Evolutionary conservation across 1,139 yeast genomes (phyloP), one percentile per base, ranked within the genome.

Genomic region (Tardiomyces depauwii): DNA sequence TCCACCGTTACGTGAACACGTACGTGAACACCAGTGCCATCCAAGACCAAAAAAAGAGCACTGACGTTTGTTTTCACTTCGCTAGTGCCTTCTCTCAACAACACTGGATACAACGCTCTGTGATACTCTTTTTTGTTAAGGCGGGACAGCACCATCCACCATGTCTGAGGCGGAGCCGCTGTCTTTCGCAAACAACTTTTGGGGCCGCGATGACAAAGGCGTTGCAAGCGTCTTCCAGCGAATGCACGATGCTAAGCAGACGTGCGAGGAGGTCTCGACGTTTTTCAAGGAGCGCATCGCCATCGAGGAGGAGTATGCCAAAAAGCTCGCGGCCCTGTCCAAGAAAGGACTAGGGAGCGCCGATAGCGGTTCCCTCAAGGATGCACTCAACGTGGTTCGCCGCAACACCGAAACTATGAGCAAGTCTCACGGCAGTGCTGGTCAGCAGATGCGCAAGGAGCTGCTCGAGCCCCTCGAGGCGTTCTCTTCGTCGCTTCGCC

Each of bases 251-350:
- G 72, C 77, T n/a, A 69, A 70, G 40, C 68, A 63, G 40, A 70
- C 76, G 1, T 64, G 72, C 49, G 76, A 73, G 40, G 77, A 72
- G 46, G 52, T 74, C 14, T 59, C 63, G 40, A 45, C 52, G 1
- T 73, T 67, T 51, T 72, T 70, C 58, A 68, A 63, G 45, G 78
- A 73, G 48, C 61, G 73, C 42, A 67, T 76, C 2, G 67, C 73
- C 9, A 73, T 87, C 39, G 96, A 87, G 56, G 82, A 78, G 51
- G 95, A 87, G 18, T 84, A 84, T 58, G 67, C 79, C 42, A 73
- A 76, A 50, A 69, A 47, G 38, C 51, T 65, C 28, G 38, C 50
- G 12, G 62, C 67, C 25, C 65, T 87, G 21, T 69, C 84, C 38
- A 64, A 67, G 46, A 72, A 71, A 44, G 59, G 69, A 1, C 60